Percentiles rank a stretch among this genome's conserved stretches.
Evolutionary conservation across 176 grass and related monocot genomes (phyloP).

Genomic region (Oryza officinalis): DNA sequence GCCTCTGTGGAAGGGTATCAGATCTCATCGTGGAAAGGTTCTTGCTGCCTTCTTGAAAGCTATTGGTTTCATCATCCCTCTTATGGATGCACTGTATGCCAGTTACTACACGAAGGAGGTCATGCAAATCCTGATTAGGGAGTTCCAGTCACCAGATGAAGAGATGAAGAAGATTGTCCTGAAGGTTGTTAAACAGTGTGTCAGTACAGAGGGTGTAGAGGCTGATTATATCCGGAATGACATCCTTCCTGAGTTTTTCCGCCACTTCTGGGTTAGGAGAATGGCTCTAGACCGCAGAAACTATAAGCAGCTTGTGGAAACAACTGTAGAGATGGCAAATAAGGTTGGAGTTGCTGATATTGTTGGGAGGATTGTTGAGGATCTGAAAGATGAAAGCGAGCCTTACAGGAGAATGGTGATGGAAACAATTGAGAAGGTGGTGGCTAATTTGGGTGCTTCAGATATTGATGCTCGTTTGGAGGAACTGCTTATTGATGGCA

Average conservation of each 20-base stretch:
- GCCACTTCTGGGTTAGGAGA: constrained; percentile 91
- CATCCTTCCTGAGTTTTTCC: constrained; percentile 90
- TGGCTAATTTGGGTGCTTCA: constrained; percentile 88
- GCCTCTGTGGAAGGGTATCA: constrained; percentile 97
- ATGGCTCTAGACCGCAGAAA: constrained; percentile 98
- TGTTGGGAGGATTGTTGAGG: constrained; percentile 82
- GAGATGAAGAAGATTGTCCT: constrained; percentile 99
- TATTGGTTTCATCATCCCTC: constrained; percentile 97
- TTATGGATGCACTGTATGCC: constrained; percentile 96
- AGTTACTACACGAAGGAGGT: constrained; percentile 99
- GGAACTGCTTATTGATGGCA: constrained; percentile 97
- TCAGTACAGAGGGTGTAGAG: constrained; percentile 96
- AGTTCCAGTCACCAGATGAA: constrained; percentile 98
- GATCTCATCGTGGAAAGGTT: constrained; percentile 87
- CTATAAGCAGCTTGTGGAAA: constrained; percentile 97
- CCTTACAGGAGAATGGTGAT: constrained; percentile 99
- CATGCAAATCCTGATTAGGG: constrained; percentile 87
- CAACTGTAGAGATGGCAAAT: constrained; percentile 96
- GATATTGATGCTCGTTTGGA: constrained; percentile 95
- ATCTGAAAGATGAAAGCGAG: constrained; percentile 96
- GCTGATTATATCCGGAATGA: constrained; percentile 85
- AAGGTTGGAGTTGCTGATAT: constrained; percentile 97
- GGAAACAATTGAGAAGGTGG: constrained; percentile 98
- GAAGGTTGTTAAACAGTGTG: constrained; percentile 98
- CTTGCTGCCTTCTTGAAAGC: constrained; percentile 96